Percentiles rank a stretch among this genome's conserved stretches.
phyloP scores from a whole-genome alignment of 2,329 filamentous ascomycete genomes.

The Apiospora koreana region DNA sequence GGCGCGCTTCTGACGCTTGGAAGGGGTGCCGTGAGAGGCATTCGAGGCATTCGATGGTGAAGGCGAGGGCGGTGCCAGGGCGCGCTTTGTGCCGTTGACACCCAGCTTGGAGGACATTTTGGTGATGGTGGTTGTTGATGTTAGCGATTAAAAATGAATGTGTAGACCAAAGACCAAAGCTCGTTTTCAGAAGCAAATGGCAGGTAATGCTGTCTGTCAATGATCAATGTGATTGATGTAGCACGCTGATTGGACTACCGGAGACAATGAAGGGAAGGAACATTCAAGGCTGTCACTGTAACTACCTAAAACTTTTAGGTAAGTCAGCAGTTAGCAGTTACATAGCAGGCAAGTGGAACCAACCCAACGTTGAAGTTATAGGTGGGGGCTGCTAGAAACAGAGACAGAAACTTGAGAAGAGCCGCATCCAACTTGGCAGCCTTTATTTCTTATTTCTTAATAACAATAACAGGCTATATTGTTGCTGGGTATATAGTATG shows the following conservation, averaged over 20 bases:
- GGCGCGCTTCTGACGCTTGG: slow-evolving; percentile 63
- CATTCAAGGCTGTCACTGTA: background rate
- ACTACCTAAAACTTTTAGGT: background rate
- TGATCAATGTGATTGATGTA: background rate
- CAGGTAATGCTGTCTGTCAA: background rate
- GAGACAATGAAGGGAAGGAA: background rate
- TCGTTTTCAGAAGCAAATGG: background rate
- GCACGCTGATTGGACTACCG: background rate
- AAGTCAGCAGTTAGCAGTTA: background rate
- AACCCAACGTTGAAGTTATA: too few relatives aligned
- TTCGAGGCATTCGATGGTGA: slow-evolving; percentile 55
- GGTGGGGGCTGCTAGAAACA: too few relatives aligned
- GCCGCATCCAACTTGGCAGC: background rate
- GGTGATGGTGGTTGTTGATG: background rate
- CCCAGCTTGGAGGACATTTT: slow-evolving; percentile 60
- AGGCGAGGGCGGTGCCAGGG: slow-evolving; percentile 61
- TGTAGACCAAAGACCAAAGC: background rate
- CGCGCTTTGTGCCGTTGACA: slow-evolving; percentile 46
- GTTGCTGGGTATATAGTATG: background rate
- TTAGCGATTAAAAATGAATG: background rate
- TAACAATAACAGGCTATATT: background rate
- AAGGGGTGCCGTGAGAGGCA: slow-evolving; percentile 57
- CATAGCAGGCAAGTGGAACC: background rate
- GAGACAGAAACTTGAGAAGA: background rate
- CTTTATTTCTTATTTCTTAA: too few relatives aligned